These are phyloP conservation scores for Lasiosphaeria miniovina DNA, from an alignment of 495 filamentous ascomycete species.

Conservation along the genomic window DNA sequence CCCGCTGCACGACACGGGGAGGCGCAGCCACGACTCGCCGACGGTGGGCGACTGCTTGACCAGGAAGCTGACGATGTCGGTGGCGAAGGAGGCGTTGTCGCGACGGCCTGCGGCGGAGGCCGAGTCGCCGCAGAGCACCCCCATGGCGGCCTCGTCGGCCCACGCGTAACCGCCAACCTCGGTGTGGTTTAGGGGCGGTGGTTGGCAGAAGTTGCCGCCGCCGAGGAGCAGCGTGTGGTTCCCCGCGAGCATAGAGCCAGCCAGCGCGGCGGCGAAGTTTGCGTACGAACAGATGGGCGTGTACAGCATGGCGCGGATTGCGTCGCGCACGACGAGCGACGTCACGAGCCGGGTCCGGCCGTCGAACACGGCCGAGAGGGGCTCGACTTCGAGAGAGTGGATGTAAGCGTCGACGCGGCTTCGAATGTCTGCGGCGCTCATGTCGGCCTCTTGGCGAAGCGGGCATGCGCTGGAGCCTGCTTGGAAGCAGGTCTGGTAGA, in stretches of 20 bases:
- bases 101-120: constrained; percentile 26
- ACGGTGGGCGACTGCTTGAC: constrained; percentile 42
- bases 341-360: constrained; percentile 31
- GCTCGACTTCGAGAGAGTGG: constrained; percentile 12
- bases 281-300: constrained; percentile 23
- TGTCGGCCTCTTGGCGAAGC: constrained; percentile 44
- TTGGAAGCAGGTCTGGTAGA: constrained; percentile 48
- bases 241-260: constrained; percentile 11
- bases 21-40: constrained; percentile 54
- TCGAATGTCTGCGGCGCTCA: constrained; percentile 48
- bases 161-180: constrained; percentile 1
- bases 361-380: constrained; percentile 20
- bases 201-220: constrained; percentile 1
- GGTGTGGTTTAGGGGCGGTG: background rate
- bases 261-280: constrained; percentile 34
- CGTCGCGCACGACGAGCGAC: constrained; percentile 41
- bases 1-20: constrained; percentile 50
- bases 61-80: constrained; percentile 37
- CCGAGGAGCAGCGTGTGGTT: constrained; percentile 6
- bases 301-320: constrained; percentile 36
- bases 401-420: constrained; percentile 38
- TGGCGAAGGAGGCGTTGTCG: constrained; percentile 36
- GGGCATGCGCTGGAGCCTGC: constrained; percentile 39
- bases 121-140: constrained; percentile 58
- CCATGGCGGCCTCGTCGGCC: constrained; percentile 18